Evolutionary conservation across 2,329 filamentous ascomycete species (phyloP).

Genomic region (Periconia digitata): DNA sequence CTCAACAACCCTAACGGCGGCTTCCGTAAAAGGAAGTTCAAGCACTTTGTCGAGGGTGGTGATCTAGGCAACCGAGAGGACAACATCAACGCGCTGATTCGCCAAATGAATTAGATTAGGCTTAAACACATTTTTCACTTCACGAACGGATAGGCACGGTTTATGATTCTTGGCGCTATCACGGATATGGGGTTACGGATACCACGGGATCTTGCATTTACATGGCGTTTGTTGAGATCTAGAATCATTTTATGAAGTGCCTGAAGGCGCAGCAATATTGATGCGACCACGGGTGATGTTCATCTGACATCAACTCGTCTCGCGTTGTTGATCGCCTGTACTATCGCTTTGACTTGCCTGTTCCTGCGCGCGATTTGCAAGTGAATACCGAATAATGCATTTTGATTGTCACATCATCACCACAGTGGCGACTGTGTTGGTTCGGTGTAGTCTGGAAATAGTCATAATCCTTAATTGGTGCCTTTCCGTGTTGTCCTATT

Average conservation of each 20-base stretch:
- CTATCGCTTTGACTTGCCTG: too few species aligned
- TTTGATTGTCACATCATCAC: too few species aligned
- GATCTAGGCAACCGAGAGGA: constrained; percentile 99
- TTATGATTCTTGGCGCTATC: constrained; percentile 4
- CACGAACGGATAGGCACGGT: neutral
- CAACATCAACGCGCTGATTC: constrained; percentile 92
- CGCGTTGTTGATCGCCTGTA: too few species aligned
- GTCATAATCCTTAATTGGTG: too few species aligned
- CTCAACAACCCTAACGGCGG: constrained; percentile 97
- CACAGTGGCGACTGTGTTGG: too few species aligned
- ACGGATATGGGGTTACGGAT: constrained; percentile 15
- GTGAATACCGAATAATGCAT: too few species aligned
- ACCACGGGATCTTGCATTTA: constrained; percentile 24
- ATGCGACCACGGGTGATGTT: constrained; percentile 21
- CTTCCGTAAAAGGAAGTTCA: constrained; percentile 97
- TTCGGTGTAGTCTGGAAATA: too few species aligned
- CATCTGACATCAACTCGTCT: too few species aligned
- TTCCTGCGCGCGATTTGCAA: too few species aligned
- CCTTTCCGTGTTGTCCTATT: too few species aligned
- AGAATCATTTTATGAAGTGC: neutral
- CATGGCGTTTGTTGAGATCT: constrained; percentile 20
- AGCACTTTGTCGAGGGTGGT: constrained; percentile 98
- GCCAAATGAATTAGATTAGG: constrained; percentile 91
- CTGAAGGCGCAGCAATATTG: constrained; percentile 7
- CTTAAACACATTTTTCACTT: constrained; percentile 4